These are phyloP conservation scores for Chromera velia DNA, from an alignment of 73 alveolate species.

Conservation along the genomic window DNA sequence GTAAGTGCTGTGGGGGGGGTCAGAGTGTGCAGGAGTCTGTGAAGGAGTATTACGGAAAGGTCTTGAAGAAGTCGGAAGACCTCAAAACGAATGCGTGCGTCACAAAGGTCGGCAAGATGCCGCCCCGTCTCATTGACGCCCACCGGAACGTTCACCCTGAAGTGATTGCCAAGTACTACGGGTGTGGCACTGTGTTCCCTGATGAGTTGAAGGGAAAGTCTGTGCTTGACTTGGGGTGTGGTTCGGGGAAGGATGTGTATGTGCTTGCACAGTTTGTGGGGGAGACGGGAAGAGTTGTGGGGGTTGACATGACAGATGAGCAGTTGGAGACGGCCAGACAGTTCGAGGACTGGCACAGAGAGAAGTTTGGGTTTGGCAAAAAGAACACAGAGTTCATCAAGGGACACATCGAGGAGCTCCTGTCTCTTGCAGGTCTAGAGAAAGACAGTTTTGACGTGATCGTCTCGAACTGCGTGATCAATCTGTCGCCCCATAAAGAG, in stretches of 20 bases:
- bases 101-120: neutral
- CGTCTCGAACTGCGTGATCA: constrained; percentile 63
- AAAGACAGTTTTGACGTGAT: constrained; percentile 58
- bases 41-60: constrained; percentile 56
- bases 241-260: constrained; percentile 66
- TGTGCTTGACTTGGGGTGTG: constrained; percentile 67
- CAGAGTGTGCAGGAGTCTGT: constrained; percentile 12
- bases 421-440: constrained; percentile 31
- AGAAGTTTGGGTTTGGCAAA: constrained; percentile 43
- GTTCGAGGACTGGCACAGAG: constrained; percentile 51
- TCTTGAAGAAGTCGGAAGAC: constrained; percentile 50
- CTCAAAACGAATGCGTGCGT: constrained; percentile 60
- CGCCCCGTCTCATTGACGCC: neutral
- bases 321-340: constrained; percentile 58
- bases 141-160: constrained; percentile 27
- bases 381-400: constrained; percentile 52
- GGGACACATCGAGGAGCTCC: constrained; percentile 59
- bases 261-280: constrained; percentile 58
- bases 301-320: constrained; percentile 68
- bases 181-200: constrained; percentile 53
- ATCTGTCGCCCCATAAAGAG: constrained; percentile 53
- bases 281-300: constrained; percentile 58
- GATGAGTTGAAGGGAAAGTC: constrained; percentile 49
- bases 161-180: constrained; percentile 34
- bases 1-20: constrained; percentile 6